phyloP scores from a whole-genome alignment of 345 rosid genomes.

The Isatis tinctoria region DNA sequence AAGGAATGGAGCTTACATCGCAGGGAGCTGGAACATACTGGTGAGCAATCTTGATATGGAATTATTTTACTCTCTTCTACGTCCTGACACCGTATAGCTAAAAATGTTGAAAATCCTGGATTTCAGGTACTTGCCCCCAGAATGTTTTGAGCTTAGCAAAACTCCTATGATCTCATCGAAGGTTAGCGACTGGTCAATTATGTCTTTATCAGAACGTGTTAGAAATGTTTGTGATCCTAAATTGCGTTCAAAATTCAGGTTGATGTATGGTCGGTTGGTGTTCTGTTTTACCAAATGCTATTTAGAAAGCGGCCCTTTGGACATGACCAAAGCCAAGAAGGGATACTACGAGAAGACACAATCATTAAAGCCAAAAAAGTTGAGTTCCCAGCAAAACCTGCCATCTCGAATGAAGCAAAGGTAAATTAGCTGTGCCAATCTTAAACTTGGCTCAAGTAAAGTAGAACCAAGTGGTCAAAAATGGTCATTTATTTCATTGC shows the following conservation, averaged over 20 bases:
- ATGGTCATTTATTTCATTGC: too few species aligned
- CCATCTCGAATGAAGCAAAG: slow-evolving; percentile 92
- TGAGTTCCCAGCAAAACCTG: slow-evolving; percentile 91
- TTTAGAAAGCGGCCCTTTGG: slow-evolving; percentile 96
- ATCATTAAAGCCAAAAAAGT: slow-evolving; percentile 94
- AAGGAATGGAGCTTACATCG: slow-evolving; percentile 99
- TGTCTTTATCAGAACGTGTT: neutral
- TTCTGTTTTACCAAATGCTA: slow-evolving; percentile 91
- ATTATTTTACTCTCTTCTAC: neutral
- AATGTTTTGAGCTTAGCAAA: slow-evolving; percentile 92
- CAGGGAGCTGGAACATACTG: slow-evolving; percentile 99
- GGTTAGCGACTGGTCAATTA: slow-evolving; percentile 42
- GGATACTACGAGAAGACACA: slow-evolving; percentile 92
- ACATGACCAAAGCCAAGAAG: slow-evolving; percentile 95
- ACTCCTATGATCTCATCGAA: slow-evolving; percentile 95
- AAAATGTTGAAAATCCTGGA: slow-evolving; percentile 5
- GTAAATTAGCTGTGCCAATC: slow-evolving; percentile 34
- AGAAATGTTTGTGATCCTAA: neutral
- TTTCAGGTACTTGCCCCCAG: slow-evolving; percentile 95
- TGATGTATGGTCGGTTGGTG: slow-evolving; percentile 98
- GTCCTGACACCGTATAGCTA: neutral
- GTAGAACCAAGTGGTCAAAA: slow-evolving; percentile 6
- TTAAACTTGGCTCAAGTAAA: neutral
- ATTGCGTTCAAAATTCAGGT: slow-evolving; percentile 48
- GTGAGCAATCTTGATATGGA: slow-evolving; percentile 41